Evolutionary conservation across 2,329 filamentous ascomycete genomes (phyloP), one percentile per base, ranked within the genome.

Genomic region (Diaporthe humulicola): DNA sequence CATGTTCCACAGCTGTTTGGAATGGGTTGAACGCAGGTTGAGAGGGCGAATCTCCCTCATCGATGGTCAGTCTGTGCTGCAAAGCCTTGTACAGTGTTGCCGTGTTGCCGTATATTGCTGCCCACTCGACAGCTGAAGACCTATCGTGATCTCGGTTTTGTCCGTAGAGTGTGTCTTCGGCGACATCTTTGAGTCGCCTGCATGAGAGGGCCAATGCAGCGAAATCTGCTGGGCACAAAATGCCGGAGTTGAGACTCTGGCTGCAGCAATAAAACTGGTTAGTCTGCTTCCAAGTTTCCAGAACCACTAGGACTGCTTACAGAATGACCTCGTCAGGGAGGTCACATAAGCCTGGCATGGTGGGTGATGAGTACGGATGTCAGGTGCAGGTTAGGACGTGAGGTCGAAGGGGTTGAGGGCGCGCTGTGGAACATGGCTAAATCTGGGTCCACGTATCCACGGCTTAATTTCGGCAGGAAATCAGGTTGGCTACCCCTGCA

Each of bases 261-360:
- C n/a, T 42, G 22, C 38, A 45, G 58, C 22, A 22, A 22, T 15
- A 2, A 7, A 6, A 45, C 14, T 19, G 14, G 38, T 61, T 25
- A 61, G 15, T 10, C 22, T 28, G 15, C n/a, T 61, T 28, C 22
- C 3, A n/a, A 6, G 12, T 28, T 9, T 10, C 38, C 36, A 19
- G 6, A 22, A 10, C 7, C 14, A 30, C 3, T 7, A 12, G 2
- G 10, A 45, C 2, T 30, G 15, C 58, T 61, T 40, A 61, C 58
- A 61, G 58, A 10, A 61, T 61, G n/a, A 61, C 38, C 58, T 61
- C 58, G 9, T 61, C 58, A 7, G 58, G 58, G 36, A 61, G n/a
- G 45, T 61, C 38, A 30, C 38, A 42, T 17, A 61, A 30, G 38
- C 58, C 58, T 61, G 36, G 38, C 58, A 61, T 61, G 57, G n/a